phyloP scores from a whole-genome alignment of 306 rosid genomes.

The Quercus bicolor region DNA sequence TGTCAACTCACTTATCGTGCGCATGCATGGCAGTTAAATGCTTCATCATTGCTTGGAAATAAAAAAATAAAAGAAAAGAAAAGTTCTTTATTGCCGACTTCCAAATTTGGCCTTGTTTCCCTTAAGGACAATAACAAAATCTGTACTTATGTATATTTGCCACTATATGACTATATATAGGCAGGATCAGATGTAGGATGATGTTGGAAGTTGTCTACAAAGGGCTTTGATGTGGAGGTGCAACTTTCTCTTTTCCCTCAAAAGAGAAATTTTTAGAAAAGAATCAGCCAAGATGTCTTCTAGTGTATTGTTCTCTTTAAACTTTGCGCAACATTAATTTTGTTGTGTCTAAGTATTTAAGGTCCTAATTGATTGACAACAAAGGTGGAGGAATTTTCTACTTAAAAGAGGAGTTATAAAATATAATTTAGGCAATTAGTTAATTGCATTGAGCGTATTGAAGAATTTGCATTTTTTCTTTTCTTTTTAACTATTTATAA shows the following conservation, averaged over 20 bases:
- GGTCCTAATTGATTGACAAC: not conserved
- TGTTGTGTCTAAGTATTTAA: not conserved
- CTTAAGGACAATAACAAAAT: too few relatives aligned
- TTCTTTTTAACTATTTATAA: not conserved
- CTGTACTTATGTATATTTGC: not conserved
- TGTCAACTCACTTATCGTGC: not conserved
- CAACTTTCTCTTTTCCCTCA: not conserved
- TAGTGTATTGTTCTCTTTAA: not conserved
- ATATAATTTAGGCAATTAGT: not conserved
- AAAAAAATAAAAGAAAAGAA: not conserved
- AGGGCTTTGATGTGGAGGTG: not conserved
- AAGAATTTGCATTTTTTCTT: not conserved
- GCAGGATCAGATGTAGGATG: not conserved
- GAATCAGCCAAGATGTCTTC: not conserved
- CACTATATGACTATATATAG: not conserved
- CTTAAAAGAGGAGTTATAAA: not conserved
- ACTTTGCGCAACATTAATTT: not conserved
- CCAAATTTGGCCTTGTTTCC: too few relatives aligned
- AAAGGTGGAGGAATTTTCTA: not conserved
- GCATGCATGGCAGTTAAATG: too few relatives aligned
- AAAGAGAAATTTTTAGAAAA: not conserved
- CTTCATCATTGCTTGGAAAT: too few relatives aligned
- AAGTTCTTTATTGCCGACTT: not conserved
- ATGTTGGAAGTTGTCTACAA: too few relatives aligned
- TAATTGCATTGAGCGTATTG: not conserved